phyloP scores from a whole-genome alignment of 129 eudicot genomes.

The Saussurea involucrata region DNA sequence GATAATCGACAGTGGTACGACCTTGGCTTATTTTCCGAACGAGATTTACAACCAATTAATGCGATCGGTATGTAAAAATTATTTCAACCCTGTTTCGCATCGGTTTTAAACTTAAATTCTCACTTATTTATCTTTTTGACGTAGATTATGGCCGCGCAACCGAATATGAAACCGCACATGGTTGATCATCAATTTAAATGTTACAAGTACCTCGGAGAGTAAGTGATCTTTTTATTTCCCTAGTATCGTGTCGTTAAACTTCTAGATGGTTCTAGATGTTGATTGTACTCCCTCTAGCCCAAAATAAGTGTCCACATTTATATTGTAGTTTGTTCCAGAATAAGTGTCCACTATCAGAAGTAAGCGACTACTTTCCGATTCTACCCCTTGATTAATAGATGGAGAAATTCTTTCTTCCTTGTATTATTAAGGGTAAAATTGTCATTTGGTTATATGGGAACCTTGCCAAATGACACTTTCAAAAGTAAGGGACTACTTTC shows the following conservation, averaged over 20 bases:
- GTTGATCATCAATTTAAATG: slow-evolving; percentile 62
- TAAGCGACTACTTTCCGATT: too few species aligned
- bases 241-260: not conserved
- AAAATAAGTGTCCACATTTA: not conserved
- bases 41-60: slow-evolving; percentile 46
- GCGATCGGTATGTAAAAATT: slow-evolving; percentile 32
- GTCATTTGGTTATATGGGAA: not conserved
- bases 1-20: slow-evolving; percentile 85
- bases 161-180: slow-evolving; percentile 33
- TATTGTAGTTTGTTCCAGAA: not conserved
- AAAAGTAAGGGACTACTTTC: not conserved
- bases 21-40: slow-evolving; percentile 91
- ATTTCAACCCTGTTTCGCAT: not conserved
- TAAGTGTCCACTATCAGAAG: not conserved
- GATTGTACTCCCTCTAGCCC: not conserved
- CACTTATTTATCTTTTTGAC: not conserved
- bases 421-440: not conserved
- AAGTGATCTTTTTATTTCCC: slow-evolving; percentile 23
- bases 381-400: too few species aligned
- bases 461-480: not conserved
- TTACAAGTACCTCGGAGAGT: slow-evolving; percentile 50
- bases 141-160: slow-evolving; percentile 58
- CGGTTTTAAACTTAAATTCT: not conserved
- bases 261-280: not conserved
- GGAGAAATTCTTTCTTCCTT: too few species aligned